Base-by-base conservation (phyloP, 2,329 filamentous ascomycete genomes). In the Cytospora piceae region DNA sequence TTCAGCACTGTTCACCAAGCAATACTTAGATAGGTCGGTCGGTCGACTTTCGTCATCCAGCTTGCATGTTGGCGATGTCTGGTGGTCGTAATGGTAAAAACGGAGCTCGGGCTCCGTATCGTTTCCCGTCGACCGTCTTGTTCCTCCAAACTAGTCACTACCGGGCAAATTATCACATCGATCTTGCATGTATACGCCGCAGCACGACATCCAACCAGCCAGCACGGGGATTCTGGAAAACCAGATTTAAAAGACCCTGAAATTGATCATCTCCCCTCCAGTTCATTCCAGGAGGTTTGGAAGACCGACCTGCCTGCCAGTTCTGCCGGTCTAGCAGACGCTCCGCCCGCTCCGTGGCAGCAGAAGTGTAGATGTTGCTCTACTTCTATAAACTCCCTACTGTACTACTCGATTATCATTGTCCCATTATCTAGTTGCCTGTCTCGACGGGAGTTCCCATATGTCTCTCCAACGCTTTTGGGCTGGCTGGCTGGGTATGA, bases 141-240 rank as follows among this genome's bases (percentile, higher is more conserved):
- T 49, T 15, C 5, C n/a, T n/a, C 53, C 31, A n/a, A 34, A 49
- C 39, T 20, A n/a, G n/a, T n/a, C n/a, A n/a, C n/a, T n/a, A n/a
- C n/a, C n/a, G n/a, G n/a, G n/a, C n/a, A n/a, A n/a, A 46, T 37
- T 24, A 56, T 62, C 14, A 24, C n/a, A 24, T 49, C 46, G n/a
- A 49, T 49, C 52, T 56, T 49, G 52, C 2, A 8, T 49, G 52
- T 32, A n/a, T 46, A 15, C 39, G 29, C 53, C 22, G 24, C 29
- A 63, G 61, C 61, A 52, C 61, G 53, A 63, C 61, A 63, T 63
- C 39, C 31, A 63, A 37, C 56, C n/a, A 20, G 57, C 39, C 29
- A 63, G 51, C 56, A 63, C 61, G 61, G 61, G n/a, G 22, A 63
- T 57, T 58, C 39, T 46, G 53, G 61, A 49, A 49, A 12, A 49